A percentile compares a stretch with the other conserved stretches of the same genome.
Evolutionary conservation across 192 early-diverging fungal genomes (phyloP).

Genomic region (Backusella tarrabulga): DNA sequence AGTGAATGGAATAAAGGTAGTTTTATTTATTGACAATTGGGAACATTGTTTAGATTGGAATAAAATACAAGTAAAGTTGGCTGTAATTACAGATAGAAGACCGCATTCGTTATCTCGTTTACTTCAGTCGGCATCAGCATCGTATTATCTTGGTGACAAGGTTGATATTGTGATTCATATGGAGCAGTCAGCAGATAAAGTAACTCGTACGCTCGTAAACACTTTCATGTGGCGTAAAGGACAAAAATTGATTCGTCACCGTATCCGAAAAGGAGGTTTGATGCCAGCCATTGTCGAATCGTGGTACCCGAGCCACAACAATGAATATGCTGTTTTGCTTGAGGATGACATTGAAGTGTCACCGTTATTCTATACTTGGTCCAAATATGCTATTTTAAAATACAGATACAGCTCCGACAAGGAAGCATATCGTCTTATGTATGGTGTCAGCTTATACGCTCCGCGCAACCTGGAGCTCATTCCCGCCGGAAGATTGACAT

Average conservation of each 20-base stretch:
- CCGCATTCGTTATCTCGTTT: constrained; percentile 59
- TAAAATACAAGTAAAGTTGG: constrained; percentile 43
- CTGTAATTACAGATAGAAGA: constrained; percentile 55
- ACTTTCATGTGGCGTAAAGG: constrained; percentile 52
- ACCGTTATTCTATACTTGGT: constrained; percentile 57
- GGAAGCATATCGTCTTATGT: constrained; percentile 38
- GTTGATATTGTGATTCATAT: constrained; percentile 54
- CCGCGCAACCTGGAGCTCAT: constrained; percentile 53
- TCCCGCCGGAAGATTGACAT: constrained; percentile 44
- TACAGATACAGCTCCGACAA: constrained; percentile 49
- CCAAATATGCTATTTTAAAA: constrained; percentile 54
- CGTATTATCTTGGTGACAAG: constrained; percentile 50
- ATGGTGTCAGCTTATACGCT: constrained; percentile 58
- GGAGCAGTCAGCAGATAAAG: constrained; percentile 52
- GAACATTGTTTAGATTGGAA: constrained; percentile 49
- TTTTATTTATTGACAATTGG: neutral
- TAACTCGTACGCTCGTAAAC: constrained; percentile 44
- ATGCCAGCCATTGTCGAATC: constrained; percentile 60
- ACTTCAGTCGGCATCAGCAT: constrained; percentile 42
- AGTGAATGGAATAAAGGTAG: neutral
- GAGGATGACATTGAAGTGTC: constrained; percentile 65
- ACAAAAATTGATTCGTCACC: constrained; percentile 46
- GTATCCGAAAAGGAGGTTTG: constrained; percentile 55
- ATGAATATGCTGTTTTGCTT: constrained; percentile 58
- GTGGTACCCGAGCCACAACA: constrained; percentile 51